Base-by-base conservation (phyloP, 148 eudicot genomes). In the Vaccinium corymbosum region DNA sequence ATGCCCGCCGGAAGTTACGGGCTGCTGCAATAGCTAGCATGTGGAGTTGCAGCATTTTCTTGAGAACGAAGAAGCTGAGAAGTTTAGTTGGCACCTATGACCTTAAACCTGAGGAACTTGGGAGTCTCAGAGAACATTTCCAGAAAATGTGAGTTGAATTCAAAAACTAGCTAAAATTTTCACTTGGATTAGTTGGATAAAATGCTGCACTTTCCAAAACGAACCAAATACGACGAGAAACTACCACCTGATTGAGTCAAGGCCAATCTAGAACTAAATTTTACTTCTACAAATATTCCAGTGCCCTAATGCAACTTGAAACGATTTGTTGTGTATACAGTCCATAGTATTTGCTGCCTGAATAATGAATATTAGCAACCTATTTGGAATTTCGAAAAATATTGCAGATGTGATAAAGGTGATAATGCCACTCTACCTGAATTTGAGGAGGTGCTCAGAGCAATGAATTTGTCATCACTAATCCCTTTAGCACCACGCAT, bases 11-110 rank as follows among this genome's bases (percentile, higher is more conserved):
- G 7, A 90, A 90, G 76, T 74, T 90, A 55, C 85, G 90, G 22
- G 93, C 93, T 22, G 93, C 93, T 27, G 91, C 91, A 46, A 87
- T 90, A 81, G 93, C 91, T 1, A 90, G 92, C 62, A 81, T 90
- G 42, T 80, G 80, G 76, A 89, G 91, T 76, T 82, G 89, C 88
- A 87, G 89, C 83, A 82, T 90, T 38, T 90, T 88, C 71, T 82
- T 90, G 89, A 89, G 90, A 79, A 89, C 90, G 29, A 90, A 89
- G 62, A 90, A 88, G 85, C 91, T 90, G 16, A 90, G 86, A 82
- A 90, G 80, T 22, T 59, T 90, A 80, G 90, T 89, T 17, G 93
- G 93, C 16, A 81, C 91, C 22, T 90, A 90, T 49, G 89, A 90
- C 83, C 89, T 90, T 62, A 89, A 90, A 81, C 88, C 90, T 17